Percentiles rank a stretch among this genome's conserved stretches.
Evolutionary conservation across 495 filamentous ascomycete genomes (phyloP).

Genomic region (Choiromyces venosus): DNA sequence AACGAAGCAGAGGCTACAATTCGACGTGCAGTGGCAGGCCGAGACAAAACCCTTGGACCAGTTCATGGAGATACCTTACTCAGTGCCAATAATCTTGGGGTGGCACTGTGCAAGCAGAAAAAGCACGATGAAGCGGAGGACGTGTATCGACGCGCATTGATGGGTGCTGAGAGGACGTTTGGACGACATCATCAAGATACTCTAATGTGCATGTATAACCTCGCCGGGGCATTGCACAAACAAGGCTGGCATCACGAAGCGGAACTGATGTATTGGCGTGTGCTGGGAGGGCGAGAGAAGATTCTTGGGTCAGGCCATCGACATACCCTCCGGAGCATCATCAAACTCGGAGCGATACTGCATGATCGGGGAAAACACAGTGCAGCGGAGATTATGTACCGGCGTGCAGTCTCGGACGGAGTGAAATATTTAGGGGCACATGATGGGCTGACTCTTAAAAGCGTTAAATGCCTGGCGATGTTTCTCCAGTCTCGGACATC

Average conservation of each 20-base stretch:
- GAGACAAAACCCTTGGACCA: too few relatives aligned
- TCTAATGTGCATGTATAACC: constrained; percentile 9
- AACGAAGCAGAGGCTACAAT: too few relatives aligned
- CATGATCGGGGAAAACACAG: background rate
- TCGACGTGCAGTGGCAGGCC: too few relatives aligned
- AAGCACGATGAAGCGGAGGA: background rate
- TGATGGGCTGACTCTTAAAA: background rate
- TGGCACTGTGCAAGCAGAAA: background rate
- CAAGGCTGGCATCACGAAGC: constrained; percentile 30
- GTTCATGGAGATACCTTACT: too few relatives aligned
- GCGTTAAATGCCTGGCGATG: background rate
- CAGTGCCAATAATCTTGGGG: too few relatives aligned
- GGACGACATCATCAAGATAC: constrained; percentile 21
- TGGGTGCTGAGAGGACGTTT: constrained; percentile 10
- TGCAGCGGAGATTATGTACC: background rate
- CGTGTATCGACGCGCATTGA: constrained; percentile 17
- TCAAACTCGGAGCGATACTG: background rate
- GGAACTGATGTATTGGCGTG: constrained; percentile 18
- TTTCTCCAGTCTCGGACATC: background rate
- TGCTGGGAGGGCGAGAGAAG: constrained; percentile 12
- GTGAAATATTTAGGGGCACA: constrained; percentile 12
- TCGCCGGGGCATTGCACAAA: constrained; percentile 7
- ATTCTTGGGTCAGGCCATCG: constrained; percentile 1
- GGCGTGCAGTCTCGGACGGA: constrained; percentile 2
- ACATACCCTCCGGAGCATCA: background rate